These are phyloP conservation scores for Phialocephala subalpina DNA, from an alignment of 2,329 filamentous ascomycete genomes.

Conservation along the genomic window DNA sequence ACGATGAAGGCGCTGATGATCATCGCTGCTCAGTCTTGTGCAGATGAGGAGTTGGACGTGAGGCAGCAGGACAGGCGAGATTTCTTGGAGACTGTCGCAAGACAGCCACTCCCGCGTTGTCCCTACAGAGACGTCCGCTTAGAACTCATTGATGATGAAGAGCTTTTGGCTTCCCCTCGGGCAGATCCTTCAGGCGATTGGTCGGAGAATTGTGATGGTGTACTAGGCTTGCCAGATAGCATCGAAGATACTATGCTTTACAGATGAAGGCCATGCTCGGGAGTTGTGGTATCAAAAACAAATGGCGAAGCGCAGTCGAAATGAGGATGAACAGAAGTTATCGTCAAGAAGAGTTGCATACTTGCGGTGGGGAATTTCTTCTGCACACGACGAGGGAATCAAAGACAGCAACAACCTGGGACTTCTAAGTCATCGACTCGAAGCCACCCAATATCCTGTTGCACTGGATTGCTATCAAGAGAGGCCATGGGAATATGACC, in stretches of 20 bases:
- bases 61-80: background rate
- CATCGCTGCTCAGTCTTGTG: background rate
- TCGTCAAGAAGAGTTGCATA: no score
- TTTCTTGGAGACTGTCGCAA: background rate
- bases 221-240: background rate
- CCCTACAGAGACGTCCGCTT: background rate
- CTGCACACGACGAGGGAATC: no score
- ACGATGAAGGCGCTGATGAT: background rate
- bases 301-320: no score
- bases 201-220: background rate
- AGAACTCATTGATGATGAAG: background rate
- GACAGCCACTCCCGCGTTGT: background rate
- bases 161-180: no score
- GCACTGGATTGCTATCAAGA: no score
- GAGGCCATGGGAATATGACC: no score
- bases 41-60: background rate
- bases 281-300: no score
- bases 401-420: no score
- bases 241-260: background rate
- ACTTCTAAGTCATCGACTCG: no score
- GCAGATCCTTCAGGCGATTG: background rate
- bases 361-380: no score
- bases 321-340: no score
- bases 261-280: background rate
- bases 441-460: no score